Percentiles rank a stretch among this genome's conserved stretches.
These are phyloP conservation scores for Schwanniomyces sp. DNA, from an alignment of 805 yeast genomes.

Conservation along the genomic window DNA sequence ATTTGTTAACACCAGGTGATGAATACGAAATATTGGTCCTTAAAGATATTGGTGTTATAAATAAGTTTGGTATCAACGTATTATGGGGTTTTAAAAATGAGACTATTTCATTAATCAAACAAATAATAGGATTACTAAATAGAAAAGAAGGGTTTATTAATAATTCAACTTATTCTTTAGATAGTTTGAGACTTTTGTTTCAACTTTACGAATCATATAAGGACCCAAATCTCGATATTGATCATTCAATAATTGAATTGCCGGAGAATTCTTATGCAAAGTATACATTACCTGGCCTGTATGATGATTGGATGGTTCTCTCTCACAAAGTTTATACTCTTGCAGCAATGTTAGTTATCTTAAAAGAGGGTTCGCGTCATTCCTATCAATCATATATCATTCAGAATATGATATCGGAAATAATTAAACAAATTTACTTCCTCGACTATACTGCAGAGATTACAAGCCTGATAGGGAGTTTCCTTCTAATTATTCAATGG, in stretches of 20 bases:
- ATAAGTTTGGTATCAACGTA: slow-evolving; percentile 47
- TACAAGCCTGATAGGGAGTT: slow-evolving; percentile 17
- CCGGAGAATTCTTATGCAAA: background rate
- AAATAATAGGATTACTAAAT: slow-evolving; percentile 38
- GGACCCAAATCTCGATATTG: slow-evolving; percentile 18
- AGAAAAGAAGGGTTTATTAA: slow-evolving; percentile 14
- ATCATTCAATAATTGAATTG: too few species aligned
- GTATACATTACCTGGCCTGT: slow-evolving; percentile 3
- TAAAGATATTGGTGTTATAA: slow-evolving; percentile 40
- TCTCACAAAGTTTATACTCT: slow-evolving; percentile 46
- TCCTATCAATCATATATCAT: slow-evolving; percentile 35
- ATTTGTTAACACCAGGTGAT: slow-evolving; percentile 28
- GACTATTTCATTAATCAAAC: slow-evolving; percentile 32
- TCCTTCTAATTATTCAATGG: slow-evolving; percentile 53
- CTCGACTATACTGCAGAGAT: slow-evolving; percentile 14
- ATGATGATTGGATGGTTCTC: slow-evolving; percentile 52
- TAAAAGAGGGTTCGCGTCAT: slow-evolving; percentile 33
- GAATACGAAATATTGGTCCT: slow-evolving; percentile 33
- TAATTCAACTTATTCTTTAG: slow-evolving; percentile 16
- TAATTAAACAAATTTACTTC: slow-evolving; percentile 20
- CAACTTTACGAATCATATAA: slow-evolving; percentile 29
- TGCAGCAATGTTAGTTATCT: slow-evolving; percentile 32
- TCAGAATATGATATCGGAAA: slow-evolving; percentile 28
- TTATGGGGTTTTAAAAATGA: slow-evolving; percentile 50
- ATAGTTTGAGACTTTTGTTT: slow-evolving; percentile 24